phyloP scores from a whole-genome alignment of 1,139 yeast species.

The Suhomyces chickasaworum region DNA sequence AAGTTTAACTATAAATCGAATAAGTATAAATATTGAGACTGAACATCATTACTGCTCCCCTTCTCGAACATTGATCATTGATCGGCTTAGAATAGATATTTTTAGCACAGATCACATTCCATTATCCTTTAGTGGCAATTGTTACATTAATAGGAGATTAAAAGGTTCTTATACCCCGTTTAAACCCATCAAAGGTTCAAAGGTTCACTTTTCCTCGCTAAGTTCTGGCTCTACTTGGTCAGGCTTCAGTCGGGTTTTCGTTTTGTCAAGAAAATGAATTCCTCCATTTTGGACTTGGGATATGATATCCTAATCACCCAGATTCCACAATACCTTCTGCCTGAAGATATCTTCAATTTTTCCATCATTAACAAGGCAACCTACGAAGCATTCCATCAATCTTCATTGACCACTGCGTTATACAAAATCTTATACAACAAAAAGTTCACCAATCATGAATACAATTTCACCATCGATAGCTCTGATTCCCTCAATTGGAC shows the following conservation, averaged over 20 bases:
- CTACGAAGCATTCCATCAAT: slow-evolving; percentile 24
- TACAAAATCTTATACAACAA: slow-evolving; percentile 54
- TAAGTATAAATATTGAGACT: not conserved
- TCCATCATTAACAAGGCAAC: slow-evolving; percentile 46
- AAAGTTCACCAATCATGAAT: slow-evolving; percentile 46
- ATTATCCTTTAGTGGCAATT: not conserved
- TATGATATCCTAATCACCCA: slow-evolving; percentile 48
- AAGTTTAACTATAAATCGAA: too few relatives aligned
- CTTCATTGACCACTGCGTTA: slow-evolving; percentile 34
- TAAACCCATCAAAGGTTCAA: too few relatives aligned
- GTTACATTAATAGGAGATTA: not conserved
- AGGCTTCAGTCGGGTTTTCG: too few relatives aligned
- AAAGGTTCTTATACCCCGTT: too few relatives aligned
- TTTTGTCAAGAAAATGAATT: not conserved
- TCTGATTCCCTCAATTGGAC: slow-evolving; percentile 50
- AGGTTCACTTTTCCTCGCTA: too few relatives aligned
- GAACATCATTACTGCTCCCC: not conserved
- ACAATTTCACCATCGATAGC: slow-evolving; percentile 20
- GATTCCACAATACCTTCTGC: slow-evolving; percentile 40
- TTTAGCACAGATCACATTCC: slow-evolving; percentile 1
- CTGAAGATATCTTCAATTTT: slow-evolving; percentile 49
- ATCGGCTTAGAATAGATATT: slow-evolving; percentile 1
- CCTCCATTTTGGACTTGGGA: slow-evolving; percentile 32
- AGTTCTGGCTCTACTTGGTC: too few relatives aligned
- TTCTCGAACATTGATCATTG: not conserved